Evolutionary conservation across 352 stramenopile genomes (phyloP), one percentile per base, ranked within the genome.

Genomic region (Nothophytophthora sp.): DNA sequence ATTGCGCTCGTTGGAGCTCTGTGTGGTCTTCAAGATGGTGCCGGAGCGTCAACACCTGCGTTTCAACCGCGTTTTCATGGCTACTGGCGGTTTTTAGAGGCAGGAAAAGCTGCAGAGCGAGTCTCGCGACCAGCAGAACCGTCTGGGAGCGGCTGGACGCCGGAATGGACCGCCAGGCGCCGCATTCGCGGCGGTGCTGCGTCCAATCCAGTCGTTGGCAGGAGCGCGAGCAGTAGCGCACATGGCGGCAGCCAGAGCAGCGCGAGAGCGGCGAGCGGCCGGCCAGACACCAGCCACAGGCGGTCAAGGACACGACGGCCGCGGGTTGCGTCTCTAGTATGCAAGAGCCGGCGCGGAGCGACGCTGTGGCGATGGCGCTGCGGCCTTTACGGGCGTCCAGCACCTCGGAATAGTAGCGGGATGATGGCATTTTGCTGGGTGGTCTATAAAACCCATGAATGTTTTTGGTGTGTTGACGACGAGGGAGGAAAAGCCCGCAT

Each of bases 161-260:
- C 19, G 74, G 73, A 35, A 83, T 64, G 15, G 48, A 50, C 39
- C 51, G 55, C 72, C 71, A 90, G 7, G 70, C 60, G 2, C 30
- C 55, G 54, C 80, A 90, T 49, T 92, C 80, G 13, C 44, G 59
- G 4, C 52, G 62, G 50, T 92, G 79, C 25, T 39, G 42, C 5
- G 49, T 20, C 81, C 79, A 92, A 45, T 90, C 81, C 20, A 24
- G 51, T 35, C 79, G 73, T 54, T 90, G 81, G 56, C 81, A 92
- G 11, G n/a, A 20, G 20, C 76, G 76, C 24, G 68, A 81, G 57
- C 81, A 92, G 41, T 90, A 92, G 27, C 71, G 64, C 63, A 75
- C 60, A 32, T 59, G 61, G n/a, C 69, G 67, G 44, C 79, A 92
- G 33, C 78, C 70, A 38, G 75, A 60, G 40, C 81, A 92, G 29